Conservation (phyloP, 2,329 filamentous ascomycete species). For the Colletotrichum sp. region DNA sequence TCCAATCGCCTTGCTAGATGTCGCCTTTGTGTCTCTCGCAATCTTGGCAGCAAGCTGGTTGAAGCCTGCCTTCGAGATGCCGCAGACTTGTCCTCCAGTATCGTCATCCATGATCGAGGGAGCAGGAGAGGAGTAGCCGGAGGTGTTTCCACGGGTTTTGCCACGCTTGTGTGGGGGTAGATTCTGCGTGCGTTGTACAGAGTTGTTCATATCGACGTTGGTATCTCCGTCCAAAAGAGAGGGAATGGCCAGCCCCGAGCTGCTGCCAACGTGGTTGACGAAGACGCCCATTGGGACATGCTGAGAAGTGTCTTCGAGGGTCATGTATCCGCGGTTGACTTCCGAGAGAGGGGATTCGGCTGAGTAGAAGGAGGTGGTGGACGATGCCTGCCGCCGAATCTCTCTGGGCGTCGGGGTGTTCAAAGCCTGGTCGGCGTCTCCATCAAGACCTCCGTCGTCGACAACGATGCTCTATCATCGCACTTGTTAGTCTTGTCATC, state of each 20-base stretch:
- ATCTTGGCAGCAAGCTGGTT: slow-evolving; percentile 1
- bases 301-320: not conserved
- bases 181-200: not conserved
- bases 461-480: slow-evolving; percentile 7
- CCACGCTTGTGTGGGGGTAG: not conserved
- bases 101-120: not conserved
- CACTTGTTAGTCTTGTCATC: not conserved
- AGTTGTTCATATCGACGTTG: not conserved
- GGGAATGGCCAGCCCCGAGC: not conserved
- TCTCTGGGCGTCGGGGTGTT: not conserved
- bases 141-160: not conserved
- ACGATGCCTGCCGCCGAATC: not conserved
- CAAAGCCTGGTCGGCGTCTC: slow-evolving; percentile 25
- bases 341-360: not conserved
- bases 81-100: not conserved
- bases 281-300: not conserved
- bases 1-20: not conserved
- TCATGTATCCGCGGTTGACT: not conserved
- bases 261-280: not conserved
- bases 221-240: not conserved
- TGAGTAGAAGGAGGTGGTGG: not conserved
- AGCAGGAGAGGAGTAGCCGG: not conserved
- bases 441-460: slow-evolving; percentile 10
- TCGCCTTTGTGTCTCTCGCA: not conserved
- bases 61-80: slow-evolving; percentile 5